Evolutionary conservation across 1,284 basidiomycete species (phyloP).

Genomic region (Ustilago loliicola): DNA sequence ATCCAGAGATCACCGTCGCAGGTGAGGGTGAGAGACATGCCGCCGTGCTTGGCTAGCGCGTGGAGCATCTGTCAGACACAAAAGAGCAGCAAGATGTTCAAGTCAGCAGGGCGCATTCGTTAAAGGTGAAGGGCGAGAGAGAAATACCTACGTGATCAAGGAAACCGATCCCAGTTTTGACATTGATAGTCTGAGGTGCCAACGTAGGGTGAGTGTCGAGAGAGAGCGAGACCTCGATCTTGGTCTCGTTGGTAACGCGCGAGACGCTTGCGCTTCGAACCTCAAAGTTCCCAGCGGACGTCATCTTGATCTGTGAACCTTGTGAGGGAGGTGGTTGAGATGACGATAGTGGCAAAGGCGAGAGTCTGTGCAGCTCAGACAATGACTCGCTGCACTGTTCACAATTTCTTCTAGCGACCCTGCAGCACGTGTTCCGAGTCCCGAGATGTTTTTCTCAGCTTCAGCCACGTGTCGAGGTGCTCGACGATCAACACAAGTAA

Average conservation of each 20-base stretch:
- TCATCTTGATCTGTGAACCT: constrained; percentile 25
- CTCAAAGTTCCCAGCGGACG: constrained; percentile 26
- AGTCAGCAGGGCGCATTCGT: background rate
- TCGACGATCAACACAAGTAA: background rate
- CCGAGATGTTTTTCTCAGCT: constrained; percentile 9
- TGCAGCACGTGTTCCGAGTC: constrained; percentile 17
- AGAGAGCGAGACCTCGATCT: constrained; percentile 84
- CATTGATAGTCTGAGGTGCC: constrained; percentile 81
- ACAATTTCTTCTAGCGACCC: constrained; percentile 26
- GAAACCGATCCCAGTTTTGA: constrained; percentile 97
- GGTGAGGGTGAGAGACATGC: constrained; percentile 81
- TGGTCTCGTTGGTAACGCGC: constrained; percentile 92
- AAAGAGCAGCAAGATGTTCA: background rate
- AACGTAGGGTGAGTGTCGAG: constrained; percentile 83
- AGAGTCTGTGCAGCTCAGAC: constrained; percentile 10
- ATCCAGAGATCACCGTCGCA: constrained; percentile 97
- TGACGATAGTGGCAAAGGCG: constrained; percentile 10
- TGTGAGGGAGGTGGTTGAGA: background rate
- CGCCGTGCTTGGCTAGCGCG: constrained; percentile 70
- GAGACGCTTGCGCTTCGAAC: constrained; percentile 79
- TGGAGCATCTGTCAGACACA: constrained; percentile 64
- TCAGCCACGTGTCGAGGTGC: background rate
- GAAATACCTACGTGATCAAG: constrained; percentile 90
- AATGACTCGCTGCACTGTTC: constrained; percentile 31
- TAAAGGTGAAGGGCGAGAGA: background rate